Evolutionary conservation across 2,329 filamentous ascomycete species (phyloP).

Genomic region (Acarospora socialis): DNA sequence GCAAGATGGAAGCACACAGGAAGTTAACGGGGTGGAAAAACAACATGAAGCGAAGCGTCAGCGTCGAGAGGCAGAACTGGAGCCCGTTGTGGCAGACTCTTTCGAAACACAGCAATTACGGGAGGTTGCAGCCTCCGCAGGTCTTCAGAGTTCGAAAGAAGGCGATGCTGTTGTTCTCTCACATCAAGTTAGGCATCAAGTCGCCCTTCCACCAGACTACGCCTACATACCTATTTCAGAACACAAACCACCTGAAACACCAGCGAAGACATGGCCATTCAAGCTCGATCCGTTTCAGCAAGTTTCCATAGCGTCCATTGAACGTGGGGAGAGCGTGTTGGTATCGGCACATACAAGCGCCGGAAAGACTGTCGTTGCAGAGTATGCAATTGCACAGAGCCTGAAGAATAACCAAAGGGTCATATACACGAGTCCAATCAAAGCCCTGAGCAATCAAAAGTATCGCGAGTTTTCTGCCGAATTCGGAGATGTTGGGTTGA

Average conservation of each 20-base stretch:
- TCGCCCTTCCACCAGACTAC: conserved; percentile 85
- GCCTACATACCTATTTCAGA: conserved; percentile 89
- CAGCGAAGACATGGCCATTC: conserved; percentile 74
- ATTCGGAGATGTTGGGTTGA: conserved; percentile 91
- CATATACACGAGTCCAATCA: conserved; percentile 98
- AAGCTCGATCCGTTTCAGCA: conserved; percentile 95
- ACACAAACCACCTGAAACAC: conserved; percentile 78
- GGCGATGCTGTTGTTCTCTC: conserved; percentile 64
- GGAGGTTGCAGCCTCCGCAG: conserved; percentile 70
- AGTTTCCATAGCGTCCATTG: conserved; percentile 84
- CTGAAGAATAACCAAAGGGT: conserved; percentile 95
- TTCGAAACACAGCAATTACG: conserved; percentile 92
- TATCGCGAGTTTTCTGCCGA: conserved; percentile 92
- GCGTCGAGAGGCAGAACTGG: conserved; percentile 45
- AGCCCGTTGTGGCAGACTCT: conserved; percentile 76
- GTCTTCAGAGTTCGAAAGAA: conserved; percentile 49
- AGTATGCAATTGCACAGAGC: conserved; percentile 96
- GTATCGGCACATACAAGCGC: conserved; percentile 96
- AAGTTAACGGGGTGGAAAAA: conserved; percentile 7
- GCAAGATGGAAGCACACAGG: conserved; percentile 5
- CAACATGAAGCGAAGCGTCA: conserved; percentile 33
- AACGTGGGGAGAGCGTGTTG: conserved; percentile 88
- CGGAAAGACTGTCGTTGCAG: conserved; percentile 94
- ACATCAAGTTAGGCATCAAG: conserved; percentile 97
- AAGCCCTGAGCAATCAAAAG: conserved; percentile 96